A percentile compares a stretch with the other conserved stretches of the same genome.
phyloP scores from a whole-genome alignment of 164 flowering plant species.

The Dillenia suffruticosa region DNA sequence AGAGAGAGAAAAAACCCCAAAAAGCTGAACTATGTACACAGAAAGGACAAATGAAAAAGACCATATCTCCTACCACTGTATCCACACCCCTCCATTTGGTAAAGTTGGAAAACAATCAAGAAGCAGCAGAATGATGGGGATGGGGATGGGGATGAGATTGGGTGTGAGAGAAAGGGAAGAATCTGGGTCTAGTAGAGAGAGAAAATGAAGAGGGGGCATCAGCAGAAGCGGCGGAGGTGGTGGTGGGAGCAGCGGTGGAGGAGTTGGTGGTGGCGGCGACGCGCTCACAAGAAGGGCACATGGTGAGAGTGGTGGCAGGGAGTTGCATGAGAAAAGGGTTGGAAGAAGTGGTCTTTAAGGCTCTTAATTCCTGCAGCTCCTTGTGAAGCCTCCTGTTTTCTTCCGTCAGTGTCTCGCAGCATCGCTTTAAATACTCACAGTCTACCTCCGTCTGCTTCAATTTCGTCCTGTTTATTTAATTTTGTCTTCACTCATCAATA shows the following conservation, averaged over 20 bases:
- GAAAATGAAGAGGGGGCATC: constrained; percentile 7
- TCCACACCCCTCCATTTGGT: not conserved
- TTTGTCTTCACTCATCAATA: not conserved
- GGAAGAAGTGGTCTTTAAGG: constrained; percentile 10
- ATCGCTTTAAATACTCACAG: constrained; percentile 19
- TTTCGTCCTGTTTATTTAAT: constrained; percentile 16
- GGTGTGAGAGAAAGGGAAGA: constrained; percentile 14
- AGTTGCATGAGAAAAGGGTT: constrained; percentile 13
- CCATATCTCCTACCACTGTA: not conserved
- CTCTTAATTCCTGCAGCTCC: constrained; percentile 21
- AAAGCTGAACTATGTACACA: too few species aligned
- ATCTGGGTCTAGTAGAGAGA: constrained; percentile 12
- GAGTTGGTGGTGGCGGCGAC: constrained; percentile 8
- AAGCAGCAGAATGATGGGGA: constrained; percentile 14
- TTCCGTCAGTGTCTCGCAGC: constrained; percentile 21
- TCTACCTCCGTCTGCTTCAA: constrained; percentile 26
- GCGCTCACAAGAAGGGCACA: constrained; percentile 23
- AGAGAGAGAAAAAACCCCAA: too few species aligned
- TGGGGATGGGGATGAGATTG: not conserved
- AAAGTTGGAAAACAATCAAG: not conserved
- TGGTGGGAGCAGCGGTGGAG: constrained; percentile 5
- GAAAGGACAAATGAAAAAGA: too few species aligned
- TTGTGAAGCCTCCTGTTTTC: constrained; percentile 23
- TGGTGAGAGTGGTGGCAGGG: constrained; percentile 27
- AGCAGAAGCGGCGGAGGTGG: not conserved